Conservation (phyloP, 345 rosid genomes). For the Brassica napus region DNA sequence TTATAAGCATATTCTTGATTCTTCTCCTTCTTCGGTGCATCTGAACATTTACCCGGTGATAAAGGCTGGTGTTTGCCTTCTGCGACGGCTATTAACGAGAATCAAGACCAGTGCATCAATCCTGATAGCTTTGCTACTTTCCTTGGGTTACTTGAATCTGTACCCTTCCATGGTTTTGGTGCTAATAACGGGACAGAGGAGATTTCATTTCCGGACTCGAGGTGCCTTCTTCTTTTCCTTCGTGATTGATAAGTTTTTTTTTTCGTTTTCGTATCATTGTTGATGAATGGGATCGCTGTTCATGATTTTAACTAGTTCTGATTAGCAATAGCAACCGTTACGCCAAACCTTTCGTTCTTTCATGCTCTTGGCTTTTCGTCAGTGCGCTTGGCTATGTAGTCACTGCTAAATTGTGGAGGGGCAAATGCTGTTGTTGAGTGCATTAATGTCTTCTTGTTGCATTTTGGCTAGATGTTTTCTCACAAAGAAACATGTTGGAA, state of each 20-base stretch:
- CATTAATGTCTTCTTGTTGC: conserved; percentile 19
- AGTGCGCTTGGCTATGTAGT: background rate
- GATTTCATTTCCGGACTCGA: conserved; percentile 55
- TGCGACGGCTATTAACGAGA: conserved; percentile 53
- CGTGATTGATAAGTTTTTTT: background rate
- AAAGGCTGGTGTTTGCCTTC: conserved; percentile 56
- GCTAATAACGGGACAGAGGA: conserved; percentile 62
- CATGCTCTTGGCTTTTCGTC: background rate
- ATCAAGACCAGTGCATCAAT: conserved; percentile 68
- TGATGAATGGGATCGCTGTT: conserved; percentile 10
- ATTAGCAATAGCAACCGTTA: conserved; percentile 2
- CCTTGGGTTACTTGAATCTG: conserved; percentile 82
- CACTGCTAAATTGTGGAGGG: conserved; percentile 11
- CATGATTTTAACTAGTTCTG: background rate
- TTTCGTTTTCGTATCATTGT: conserved; percentile 13
- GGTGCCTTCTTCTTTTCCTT: conserved; percentile 46
- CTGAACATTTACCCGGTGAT: conserved; percentile 46
- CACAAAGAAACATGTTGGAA: conserved; percentile 11
- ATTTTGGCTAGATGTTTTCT: conserved; percentile 14
- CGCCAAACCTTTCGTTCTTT: background rate
- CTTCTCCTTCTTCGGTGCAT: conserved; percentile 47
- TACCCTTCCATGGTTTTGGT: conserved; percentile 69
- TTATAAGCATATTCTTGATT: background rate
- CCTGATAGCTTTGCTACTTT: conserved; percentile 71
- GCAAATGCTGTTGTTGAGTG: background rate